These are phyloP conservation scores for Plasmodium billcollinsi DNA, from an alignment of 169 alveolate species.

Conservation along the genomic window DNA sequence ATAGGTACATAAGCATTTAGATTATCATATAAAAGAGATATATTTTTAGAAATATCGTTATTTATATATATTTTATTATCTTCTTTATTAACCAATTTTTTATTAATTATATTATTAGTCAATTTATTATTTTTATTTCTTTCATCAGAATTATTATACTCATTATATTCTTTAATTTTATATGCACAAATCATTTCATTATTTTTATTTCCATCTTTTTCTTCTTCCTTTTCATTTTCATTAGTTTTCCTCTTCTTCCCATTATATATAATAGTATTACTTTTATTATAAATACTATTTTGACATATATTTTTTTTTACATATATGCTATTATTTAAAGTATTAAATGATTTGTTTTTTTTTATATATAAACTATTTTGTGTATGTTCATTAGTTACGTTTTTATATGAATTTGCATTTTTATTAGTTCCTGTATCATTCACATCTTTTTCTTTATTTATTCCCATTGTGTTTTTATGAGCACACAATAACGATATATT, in stretches of 20 bases:
- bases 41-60: not conserved
- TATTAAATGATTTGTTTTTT: conserved; percentile 17
- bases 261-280: conserved; percentile 21
- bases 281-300: conserved; percentile 24
- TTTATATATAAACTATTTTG: conserved; percentile 43
- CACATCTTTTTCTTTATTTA: conserved; percentile 1
- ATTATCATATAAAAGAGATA: too few species aligned
- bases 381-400: conserved; percentile 5
- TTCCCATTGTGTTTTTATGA: too few species aligned
- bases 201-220: not conserved
- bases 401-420: not conserved
- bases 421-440: conserved; percentile 14
- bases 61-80: not conserved
- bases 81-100: too few species aligned
- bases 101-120: not conserved
- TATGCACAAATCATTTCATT: not conserved
- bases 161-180: not conserved
- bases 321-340: not conserved
- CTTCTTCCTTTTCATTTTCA: not conserved
- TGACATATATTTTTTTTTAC: conserved; percentile 3
- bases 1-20: not conserved
- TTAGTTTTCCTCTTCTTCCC: not conserved
- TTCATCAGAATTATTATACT: not conserved
- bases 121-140: not conserved
- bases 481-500: too few species aligned